phyloP scores from a whole-genome alignment of 2,329 filamentous ascomycete species.

The Fusarium sp. region DNA sequence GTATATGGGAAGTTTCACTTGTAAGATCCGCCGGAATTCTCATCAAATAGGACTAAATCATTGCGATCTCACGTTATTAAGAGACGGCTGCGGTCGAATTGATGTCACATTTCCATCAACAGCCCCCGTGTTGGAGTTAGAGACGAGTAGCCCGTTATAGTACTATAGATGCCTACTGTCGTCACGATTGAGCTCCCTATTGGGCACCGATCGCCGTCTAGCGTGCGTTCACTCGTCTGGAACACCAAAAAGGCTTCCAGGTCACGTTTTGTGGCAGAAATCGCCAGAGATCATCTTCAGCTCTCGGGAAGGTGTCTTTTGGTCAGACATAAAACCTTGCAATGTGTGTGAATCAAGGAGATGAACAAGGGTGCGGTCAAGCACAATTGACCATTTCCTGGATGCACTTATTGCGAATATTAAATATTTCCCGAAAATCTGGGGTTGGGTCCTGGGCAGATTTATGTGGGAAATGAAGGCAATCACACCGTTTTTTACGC shows the following conservation, averaged over 20 bases:
- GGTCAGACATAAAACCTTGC: not conserved
- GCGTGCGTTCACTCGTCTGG: not conserved
- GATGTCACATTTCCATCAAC: not conserved
- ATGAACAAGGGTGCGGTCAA: not conserved
- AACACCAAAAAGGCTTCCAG: not conserved
- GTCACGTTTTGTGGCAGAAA: not conserved
- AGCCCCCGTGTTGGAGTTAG: not conserved
- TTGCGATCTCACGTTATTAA: not conserved
- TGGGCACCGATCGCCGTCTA: not conserved
- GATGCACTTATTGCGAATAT: not conserved
- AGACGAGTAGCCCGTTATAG: not conserved
- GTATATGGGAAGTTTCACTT: not conserved
- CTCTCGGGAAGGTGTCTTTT: not conserved
- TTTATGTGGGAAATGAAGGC: not conserved
- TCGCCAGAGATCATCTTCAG: not conserved
- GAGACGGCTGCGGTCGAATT: not conserved
- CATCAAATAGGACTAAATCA: not conserved
- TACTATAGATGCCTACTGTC: not conserved
- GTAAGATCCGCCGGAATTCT: too few species aligned
- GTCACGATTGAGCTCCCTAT: not conserved
- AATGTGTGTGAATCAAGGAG: not conserved
- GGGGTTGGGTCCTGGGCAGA: not conserved
- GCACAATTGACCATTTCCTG: not conserved
- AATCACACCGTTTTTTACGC: not conserved
- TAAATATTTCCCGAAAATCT: not conserved